Conservation (phyloP, 1,139 yeast species). For the Meyerozyma smithsonii region DNA sequence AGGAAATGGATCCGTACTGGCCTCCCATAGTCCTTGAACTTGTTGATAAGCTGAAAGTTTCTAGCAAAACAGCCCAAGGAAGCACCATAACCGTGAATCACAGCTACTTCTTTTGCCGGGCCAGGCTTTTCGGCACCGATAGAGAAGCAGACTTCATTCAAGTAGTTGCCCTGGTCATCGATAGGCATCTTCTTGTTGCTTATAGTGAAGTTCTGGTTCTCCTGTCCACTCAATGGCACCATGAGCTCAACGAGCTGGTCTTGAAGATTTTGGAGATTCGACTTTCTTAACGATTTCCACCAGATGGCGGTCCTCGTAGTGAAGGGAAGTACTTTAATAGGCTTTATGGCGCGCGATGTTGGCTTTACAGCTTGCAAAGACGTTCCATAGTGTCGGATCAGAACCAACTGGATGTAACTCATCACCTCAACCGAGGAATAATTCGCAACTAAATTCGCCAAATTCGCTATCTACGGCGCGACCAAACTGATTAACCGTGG, state of each 20-base stretch:
- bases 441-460: slow-evolving; percentile 1
- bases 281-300: slow-evolving; percentile 26
- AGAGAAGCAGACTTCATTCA: slow-evolving; percentile 29
- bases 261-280: slow-evolving; percentile 20
- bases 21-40: slow-evolving; percentile 33
- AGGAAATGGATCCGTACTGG: slow-evolving; percentile 60
- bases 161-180: slow-evolving; percentile 24
- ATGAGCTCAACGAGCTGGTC: slow-evolving; percentile 32
- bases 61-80: slow-evolving; percentile 81
- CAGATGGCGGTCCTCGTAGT: slow-evolving; percentile 19
- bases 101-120: slow-evolving; percentile 43
- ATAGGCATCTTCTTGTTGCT: slow-evolving; percentile 20
- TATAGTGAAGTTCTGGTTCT: slow-evolving; percentile 20
- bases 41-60: slow-evolving; percentile 52
- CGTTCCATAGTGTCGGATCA: neutral
- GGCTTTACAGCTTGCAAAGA: slow-evolving; percentile 11
- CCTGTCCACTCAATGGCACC: slow-evolving; percentile 21
- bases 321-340: slow-evolving; percentile 15
- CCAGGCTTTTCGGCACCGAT: slow-evolving; percentile 14
- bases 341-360: slow-evolving; percentile 12
- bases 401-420: neutral
- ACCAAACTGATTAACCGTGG: no score
- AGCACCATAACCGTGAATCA: slow-evolving; percentile 92
- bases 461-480: no score
- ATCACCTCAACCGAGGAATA: neutral